phyloP scores from a whole-genome alignment of 768 basidiomycete genomes.

The Pholiota molesta region DNA sequence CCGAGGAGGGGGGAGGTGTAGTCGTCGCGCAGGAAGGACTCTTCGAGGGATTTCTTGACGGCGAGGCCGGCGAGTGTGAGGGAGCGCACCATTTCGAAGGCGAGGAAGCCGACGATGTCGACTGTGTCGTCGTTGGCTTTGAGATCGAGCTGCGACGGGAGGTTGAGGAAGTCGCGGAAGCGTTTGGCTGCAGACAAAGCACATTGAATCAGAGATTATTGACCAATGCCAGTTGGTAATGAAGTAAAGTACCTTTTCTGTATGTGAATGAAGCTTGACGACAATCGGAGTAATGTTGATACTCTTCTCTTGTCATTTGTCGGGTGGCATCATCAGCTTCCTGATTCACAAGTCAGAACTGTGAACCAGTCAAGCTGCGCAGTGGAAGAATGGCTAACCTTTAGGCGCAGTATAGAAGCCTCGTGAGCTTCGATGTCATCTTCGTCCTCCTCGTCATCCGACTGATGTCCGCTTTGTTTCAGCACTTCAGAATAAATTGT shows the following conservation, averaged over 20 bases:
- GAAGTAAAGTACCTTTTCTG: conserved; percentile 76
- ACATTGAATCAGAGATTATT: background rate
- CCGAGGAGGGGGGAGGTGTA: conserved; percentile 67
- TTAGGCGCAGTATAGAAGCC: conserved; percentile 86
- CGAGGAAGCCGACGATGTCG: conserved; percentile 96
- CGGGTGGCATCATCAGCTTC: conserved; percentile 95
- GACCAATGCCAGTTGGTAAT: background rate
- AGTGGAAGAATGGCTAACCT: conserved; percentile 40
- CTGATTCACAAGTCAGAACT: conserved; percentile 34
- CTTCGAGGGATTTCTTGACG: conserved; percentile 79
- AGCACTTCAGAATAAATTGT: conserved; percentile 92
- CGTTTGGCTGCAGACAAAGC: conserved; percentile 68
- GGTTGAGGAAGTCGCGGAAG: conserved; percentile 92
- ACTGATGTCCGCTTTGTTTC: conserved; percentile 71
- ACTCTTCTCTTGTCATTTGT: conserved; percentile 96
- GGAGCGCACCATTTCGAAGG: conserved; percentile 96
- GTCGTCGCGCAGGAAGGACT: conserved; percentile 67
- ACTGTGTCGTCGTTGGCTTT: conserved; percentile 93
- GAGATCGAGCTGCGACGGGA: conserved; percentile 83
- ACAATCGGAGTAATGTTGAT: conserved; percentile 96
- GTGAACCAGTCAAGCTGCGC: background rate
- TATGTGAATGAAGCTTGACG: conserved; percentile 97
- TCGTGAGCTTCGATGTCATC: conserved; percentile 96
- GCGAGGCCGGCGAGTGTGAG: conserved; percentile 87
- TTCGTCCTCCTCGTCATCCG: conserved; percentile 95